Evolutionary conservation across 225 moss, liverwort and hornwort species (phyloP).

Genomic region (Bryum argenteum): DNA sequence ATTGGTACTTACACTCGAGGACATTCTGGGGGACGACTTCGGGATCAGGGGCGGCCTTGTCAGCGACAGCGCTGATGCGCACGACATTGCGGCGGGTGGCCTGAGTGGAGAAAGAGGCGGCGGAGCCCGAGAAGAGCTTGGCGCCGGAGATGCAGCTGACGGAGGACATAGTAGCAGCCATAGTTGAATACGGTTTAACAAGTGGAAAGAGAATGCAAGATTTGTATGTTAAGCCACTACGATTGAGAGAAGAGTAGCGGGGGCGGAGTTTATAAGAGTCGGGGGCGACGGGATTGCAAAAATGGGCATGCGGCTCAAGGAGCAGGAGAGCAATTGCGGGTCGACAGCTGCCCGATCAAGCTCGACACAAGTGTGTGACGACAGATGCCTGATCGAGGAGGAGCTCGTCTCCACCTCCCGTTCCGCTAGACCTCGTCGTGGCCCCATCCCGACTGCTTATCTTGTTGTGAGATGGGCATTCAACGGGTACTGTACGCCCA

Average conservation of each 20-base stretch:
- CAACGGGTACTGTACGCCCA: neutral
- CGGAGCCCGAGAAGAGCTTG: constrained; percentile 24
- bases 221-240: too few species aligned
- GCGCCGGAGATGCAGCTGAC: constrained; percentile 46
- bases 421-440: constrained; percentile 23
- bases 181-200: neutral
- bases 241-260: neutral
- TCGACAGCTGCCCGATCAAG: constrained; percentile 25
- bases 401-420: constrained; percentile 34
- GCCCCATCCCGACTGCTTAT: constrained; percentile 29
- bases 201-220: neutral
- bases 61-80: constrained; percentile 45
- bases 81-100: constrained; percentile 22
- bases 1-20: constrained; percentile 42
- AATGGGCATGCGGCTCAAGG: neutral
- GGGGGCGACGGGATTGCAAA: neutral
- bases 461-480: neutral
- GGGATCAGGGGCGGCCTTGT: constrained; percentile 48
- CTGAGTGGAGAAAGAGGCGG: constrained; percentile 9
- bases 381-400: constrained; percentile 24
- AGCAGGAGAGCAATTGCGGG: neutral
- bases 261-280: neutral
- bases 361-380: constrained; percentile 12
- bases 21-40: constrained; percentile 40
- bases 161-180: constrained; percentile 54